A percentile compares a stretch with the other conserved stretches of the same genome.
phyloP scores from a whole-genome alignment of 78 protist species.

The Creolimax fragrantissima region DNA sequence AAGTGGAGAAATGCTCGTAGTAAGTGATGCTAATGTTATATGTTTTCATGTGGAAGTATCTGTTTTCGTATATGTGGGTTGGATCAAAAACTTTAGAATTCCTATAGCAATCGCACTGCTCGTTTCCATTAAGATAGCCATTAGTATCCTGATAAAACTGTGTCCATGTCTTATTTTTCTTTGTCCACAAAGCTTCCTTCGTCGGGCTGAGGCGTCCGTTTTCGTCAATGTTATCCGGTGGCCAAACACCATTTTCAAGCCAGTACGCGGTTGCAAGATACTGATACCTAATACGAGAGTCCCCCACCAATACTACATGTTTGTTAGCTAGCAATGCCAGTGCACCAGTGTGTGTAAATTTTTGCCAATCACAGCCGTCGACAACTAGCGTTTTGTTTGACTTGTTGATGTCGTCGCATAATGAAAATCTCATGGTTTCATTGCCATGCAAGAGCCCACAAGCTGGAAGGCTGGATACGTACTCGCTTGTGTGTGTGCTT shows the following conservation, averaged over 20 bases:
- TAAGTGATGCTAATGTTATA: background rate
- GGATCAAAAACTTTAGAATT: background rate
- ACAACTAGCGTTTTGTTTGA: background rate
- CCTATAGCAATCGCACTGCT: background rate
- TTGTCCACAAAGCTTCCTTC: background rate
- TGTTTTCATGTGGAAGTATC: background rate
- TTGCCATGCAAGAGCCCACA: background rate
- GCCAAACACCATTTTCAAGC: background rate
- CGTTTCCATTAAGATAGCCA: background rate
- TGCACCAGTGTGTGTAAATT: background rate
- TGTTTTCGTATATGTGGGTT: background rate
- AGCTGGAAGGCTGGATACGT: too few species aligned
- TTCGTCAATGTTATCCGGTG: background rate
- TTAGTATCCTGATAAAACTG: background rate
- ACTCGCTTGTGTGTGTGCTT: too few species aligned
- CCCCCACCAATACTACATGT: background rate
- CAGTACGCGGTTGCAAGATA: background rate
- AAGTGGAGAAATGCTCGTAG: background rate
- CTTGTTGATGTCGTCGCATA: background rate
- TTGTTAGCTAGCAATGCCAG: background rate
- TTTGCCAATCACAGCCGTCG: background rate
- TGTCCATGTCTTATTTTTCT: background rate
- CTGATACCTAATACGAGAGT: background rate
- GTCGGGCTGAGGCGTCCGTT: background rate
- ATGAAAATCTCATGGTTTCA: background rate